Evolutionary conservation across 164 flowering plant species (phyloP), one percentile per base, ranked within the genome.

Genomic region (Tinospora cordifolia): DNA sequence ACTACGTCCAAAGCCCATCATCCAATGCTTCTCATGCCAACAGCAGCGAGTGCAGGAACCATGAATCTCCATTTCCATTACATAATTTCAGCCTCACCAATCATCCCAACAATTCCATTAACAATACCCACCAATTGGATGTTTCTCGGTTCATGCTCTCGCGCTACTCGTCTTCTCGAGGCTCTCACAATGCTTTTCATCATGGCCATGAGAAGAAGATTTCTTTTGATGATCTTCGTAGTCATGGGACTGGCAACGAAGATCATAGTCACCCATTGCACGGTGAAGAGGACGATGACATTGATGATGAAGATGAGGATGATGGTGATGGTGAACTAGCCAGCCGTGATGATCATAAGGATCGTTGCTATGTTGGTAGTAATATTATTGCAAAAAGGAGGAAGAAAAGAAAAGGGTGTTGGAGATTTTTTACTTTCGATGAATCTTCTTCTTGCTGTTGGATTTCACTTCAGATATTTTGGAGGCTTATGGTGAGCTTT

Each of bases 1-100:
- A 88, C 84, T 90, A 82, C 79, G 96, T 92, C 2, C 96, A 92
- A 62, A 92, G 97, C 82, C 97, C 97, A 36, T 87, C 97, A 36
- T 87, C 92, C 22, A 75, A 86, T 0, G 3, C 82, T 66, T 85
- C 89, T 67, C 84, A 81, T 71, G 80, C 84, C 69, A 79, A 82
- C 75, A 80, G 75, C 74, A 69, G 72, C 17, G 78, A 77, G 27
- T 26, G 65, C 64, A 67, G 68, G 3, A 76, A 72, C 77, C 36
- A 62, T 24, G 70, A 68, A 19, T 82, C 84, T 21, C 79, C 83
- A 0, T 66, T 34, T 46, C 77, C 71, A 63, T 68, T 83, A 24
- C 73, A 75, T 0, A 69, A 62, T 24, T 38, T n/a, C 59, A 46
- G 40, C 49, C 21, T 34, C 41, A 4, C 69, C 63, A 73, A 44